Conservation (phyloP, 768 basidiomycete species). For the Scleroderma bovista region DNA sequence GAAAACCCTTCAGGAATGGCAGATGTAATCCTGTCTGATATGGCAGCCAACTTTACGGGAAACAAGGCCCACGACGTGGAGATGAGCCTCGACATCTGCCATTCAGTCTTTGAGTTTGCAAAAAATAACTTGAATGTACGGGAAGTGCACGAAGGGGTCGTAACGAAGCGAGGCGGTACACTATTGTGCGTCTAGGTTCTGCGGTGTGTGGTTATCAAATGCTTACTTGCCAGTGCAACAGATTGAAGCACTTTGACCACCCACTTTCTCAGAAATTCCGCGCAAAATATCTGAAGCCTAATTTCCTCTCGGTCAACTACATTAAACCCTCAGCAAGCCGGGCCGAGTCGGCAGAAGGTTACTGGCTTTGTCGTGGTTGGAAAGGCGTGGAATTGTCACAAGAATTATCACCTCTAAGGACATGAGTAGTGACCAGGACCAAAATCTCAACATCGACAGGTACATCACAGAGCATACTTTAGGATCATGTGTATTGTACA, state of each 20-base stretch:
- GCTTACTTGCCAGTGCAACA: constrained; percentile 24
- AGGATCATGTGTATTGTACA: constrained; percentile 5
- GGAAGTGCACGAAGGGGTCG: constrained; percentile 37
- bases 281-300: constrained; percentile 45
- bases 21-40: constrained; percentile 84
- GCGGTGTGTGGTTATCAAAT: neutral
- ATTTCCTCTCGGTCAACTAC: constrained; percentile 62
- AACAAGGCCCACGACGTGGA: constrained; percentile 60
- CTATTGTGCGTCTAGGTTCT: constrained; percentile 43
- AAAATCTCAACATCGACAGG: too few species aligned
- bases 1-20: constrained; percentile 40
- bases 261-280: constrained; percentile 68
- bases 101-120: constrained; percentile 68
- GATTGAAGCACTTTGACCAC: constrained; percentile 83
- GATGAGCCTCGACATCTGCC: constrained; percentile 65
- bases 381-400: constrained; percentile 20
- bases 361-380: constrained; percentile 82
- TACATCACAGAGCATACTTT: neutral
- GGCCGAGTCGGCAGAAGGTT: constrained; percentile 73
- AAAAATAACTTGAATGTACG: constrained; percentile 44
- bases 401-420: neutral
- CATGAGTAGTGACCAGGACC: too few species aligned
- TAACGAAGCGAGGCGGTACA: constrained; percentile 34
- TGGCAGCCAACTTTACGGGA: constrained; percentile 83
- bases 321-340: constrained; percentile 84